Evolutionary conservation across 2,329 filamentous ascomycete genomes (phyloP), one percentile per base, ranked within the genome.

Genomic region (Aspergillus sp.): DNA sequence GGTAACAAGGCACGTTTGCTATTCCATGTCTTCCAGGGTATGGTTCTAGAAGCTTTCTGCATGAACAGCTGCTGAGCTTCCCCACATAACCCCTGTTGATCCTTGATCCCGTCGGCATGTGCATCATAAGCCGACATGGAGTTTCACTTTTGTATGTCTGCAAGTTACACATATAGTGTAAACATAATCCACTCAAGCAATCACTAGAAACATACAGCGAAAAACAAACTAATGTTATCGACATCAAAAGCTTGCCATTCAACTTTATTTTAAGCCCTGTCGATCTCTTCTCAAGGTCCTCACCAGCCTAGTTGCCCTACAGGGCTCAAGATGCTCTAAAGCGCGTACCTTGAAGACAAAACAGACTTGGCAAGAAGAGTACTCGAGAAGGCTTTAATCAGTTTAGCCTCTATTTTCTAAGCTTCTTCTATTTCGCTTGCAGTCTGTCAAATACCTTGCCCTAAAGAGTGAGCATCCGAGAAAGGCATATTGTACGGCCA

Each of bases 281-380:
- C 41, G 46, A 49, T 56, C 46, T 40, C 39, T 21, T 50, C 51
- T 45, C 54, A 56, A 56, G 54, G 54, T 56, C 27, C 46, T 51
- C 54, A 51, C n/a, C 24, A 40, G 33, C n/a, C 27, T n/a, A 35
- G 27, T 31, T 43, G 17, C 11, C 37, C 23, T 48, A 6, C 21
- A 40, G 27, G 27, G 27, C 27, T 31, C 27, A 11, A 21, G 19
- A 31, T 17, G 19, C 21, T 41, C 51, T 48, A 41, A 21, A n/a
- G 44, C 44, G 33, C 12, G 52, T 48, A 54, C 52, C 52, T 54
- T 54, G 52, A 15, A 44, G 44, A 17, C n/a, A 21, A 15, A 14
- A 17, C n/a, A n/a, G 21, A 19, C n/a, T 14, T 40, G 33, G 31
- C 23, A 48, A 3, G 21, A 15, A 39, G 7, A 21, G 15, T 45